Base-by-base conservation (phyloP, 768 basidiomycete genomes). In the Nevesoporus exiguus region DNA sequence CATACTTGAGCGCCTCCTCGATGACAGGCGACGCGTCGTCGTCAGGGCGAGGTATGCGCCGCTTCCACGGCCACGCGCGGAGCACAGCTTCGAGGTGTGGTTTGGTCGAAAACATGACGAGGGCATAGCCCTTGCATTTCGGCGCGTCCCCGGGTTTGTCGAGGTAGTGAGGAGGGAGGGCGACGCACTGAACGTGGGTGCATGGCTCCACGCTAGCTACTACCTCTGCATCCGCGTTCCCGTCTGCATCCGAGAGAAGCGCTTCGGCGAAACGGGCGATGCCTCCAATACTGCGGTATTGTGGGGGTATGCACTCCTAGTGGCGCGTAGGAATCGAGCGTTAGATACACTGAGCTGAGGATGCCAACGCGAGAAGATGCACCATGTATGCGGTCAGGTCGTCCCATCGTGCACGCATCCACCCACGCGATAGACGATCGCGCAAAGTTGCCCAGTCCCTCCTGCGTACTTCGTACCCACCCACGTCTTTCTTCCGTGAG, bases 41-140 rank as follows among this genome's bases (percentile, higher is more conserved):
- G 7, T 47, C 43, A 22, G 19, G 57, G 24, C 21, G 40, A 8
- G 22, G 22, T 2, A 11, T 2, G 9, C 7, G 24, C 2, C 41
- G 47, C 2, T 67, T 71, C 39, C 90, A 93, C 6, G 84, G 83
- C 85, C 86, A 93, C 22, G 62, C 61, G 0, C 69, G 36, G 1
- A 82, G 65, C 0, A 92, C 55, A 2, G 64, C 55, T 7, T 77
- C 68, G 3, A 71, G 75, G 24, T 82, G 76, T 1, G 71, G 66
- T 1, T 64, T 33, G 5, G 68, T 53, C 3, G 73, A 66, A 41
- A 92, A 71, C 0, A 82, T 82, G 50, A 92, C 71, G 27, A 93
- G 78, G 0, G 89, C 88, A 57, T 91, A 92, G 1, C 86, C 86
- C 73, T 86, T 91, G 68, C 79, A 85, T 50, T 77, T 79, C 2